These are phyloP conservation scores for Reticulascus tulasneorum DNA, from an alignment of 2,329 filamentous ascomycete genomes.

Conservation along the genomic window DNA sequence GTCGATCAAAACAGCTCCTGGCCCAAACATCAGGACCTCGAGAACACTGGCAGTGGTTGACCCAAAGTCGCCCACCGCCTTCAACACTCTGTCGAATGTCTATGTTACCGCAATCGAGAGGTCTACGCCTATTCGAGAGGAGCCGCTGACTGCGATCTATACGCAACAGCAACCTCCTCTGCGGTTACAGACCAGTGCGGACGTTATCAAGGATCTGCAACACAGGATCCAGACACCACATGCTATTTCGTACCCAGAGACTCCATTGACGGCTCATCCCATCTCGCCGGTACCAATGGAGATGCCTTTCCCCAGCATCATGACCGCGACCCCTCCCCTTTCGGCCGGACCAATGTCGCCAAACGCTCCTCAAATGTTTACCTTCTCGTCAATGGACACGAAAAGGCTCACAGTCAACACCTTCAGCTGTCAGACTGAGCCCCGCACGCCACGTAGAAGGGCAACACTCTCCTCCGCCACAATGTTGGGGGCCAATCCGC, in stretches of 20 bases:
- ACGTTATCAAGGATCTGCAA: conserved; percentile 26
- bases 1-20: conserved; percentile 45
- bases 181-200: conserved; percentile 31
- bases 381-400: conserved; percentile 36
- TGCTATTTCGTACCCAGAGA: conserved; percentile 46
- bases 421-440: conserved; percentile 10
- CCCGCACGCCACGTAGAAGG: conserved; percentile 34
- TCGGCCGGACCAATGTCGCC: conserved; percentile 49
- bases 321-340: conserved; percentile 57
- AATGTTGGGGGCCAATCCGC: conserved; percentile 29
- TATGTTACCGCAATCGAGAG: conserved; percentile 61
- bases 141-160: conserved; percentile 48
- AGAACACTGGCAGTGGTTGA: conserved; percentile 45
- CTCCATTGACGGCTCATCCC: conserved; percentile 48
- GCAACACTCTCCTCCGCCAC: conserved; percentile 27
- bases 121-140: conserved; percentile 43
- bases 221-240: conserved; percentile 39
- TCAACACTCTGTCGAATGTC: conserved; percentile 64
- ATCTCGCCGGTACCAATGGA: conserved; percentile 44
- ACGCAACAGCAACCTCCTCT: conserved; percentile 31
- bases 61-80: conserved; percentile 57
- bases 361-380: conserved; percentile 38
- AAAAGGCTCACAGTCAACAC: conserved; percentile 11
- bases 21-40: conserved; percentile 32
- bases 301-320: conserved; percentile 48